Base-by-base conservation (phyloP, 192 early-diverging fungal genomes). In the Umbelopsis vinacea region DNA sequence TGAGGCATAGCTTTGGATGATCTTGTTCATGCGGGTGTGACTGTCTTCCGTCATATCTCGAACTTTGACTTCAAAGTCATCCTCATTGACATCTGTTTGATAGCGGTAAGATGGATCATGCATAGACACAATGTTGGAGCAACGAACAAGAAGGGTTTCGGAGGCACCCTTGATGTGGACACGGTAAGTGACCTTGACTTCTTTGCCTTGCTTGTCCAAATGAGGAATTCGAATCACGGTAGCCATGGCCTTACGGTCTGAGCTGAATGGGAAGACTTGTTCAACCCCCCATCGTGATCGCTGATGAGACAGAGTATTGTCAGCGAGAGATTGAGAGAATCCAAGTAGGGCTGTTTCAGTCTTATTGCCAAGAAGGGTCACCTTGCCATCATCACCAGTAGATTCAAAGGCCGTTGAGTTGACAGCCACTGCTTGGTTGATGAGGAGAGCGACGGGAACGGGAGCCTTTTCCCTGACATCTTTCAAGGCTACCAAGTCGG, bases 121-220 rank as follows among this genome's bases (percentile, higher is more conserved):
- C 37, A 82, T 74, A 7, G 80, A 71, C 5, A 92, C 70, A 29
- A 92, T 85, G 63, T 79, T 85, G 26, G 74, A 72, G 75, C 91
- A 93, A 66, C 84, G 79, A 57, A 82, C 78, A 43, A 98, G 79
- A 11, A 98, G 82, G 48, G 96, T 86, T 79, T 97, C 94, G 7
- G 93, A 91, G 1, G 98, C 98, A 46, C 98, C 98, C 85, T 99
- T 99, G 74, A 95, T 91, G 76, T 91, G 93, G 54, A 97, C 79
- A 21, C 92, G 92, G 70, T 88, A 91, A 24, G 79, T 81, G 0
- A 66, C 46, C 1, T 52, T 67, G 40, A n/a, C 45, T 45, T 47
- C 40, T 5, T 73, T 71, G 50, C 37, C 52, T 0, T 76, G 71
- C 19, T 83, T 80, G 46, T 82, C 82, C 26, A 80, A 78, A 24